These are phyloP conservation scores for Erythrophleum fordii DNA, from an alignment of 306 rosid species.

Conservation along the genomic window DNA sequence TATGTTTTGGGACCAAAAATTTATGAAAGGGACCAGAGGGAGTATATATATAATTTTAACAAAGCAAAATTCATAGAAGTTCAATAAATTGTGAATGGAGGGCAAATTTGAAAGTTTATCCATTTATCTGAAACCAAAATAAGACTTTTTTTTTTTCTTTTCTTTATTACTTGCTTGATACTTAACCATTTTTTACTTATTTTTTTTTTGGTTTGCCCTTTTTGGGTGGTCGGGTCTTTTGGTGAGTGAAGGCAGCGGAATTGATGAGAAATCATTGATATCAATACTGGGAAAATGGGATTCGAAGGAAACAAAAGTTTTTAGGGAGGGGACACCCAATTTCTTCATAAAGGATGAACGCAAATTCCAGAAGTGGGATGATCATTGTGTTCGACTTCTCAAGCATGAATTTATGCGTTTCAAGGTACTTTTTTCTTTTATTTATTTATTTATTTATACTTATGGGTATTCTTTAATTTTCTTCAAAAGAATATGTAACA, in stretches of 20 bases:
- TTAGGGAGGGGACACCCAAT: slow-evolving; percentile 60
- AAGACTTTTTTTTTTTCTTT: too few relatives aligned
- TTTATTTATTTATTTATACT: not conserved
- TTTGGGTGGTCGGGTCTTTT: too few relatives aligned
- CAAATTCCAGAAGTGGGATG: slow-evolving; percentile 73
- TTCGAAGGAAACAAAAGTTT: slow-evolving; percentile 54
- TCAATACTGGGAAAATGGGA: slow-evolving; percentile 76
- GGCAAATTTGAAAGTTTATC: too few relatives aligned
- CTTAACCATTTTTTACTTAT: not conserved
- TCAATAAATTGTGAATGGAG: too few relatives aligned
- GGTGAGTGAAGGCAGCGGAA: slow-evolving; percentile 67
- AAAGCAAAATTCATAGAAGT: too few relatives aligned
- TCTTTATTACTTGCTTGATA: not conserved
- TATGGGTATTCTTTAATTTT: too few relatives aligned
- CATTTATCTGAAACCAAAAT: too few relatives aligned
- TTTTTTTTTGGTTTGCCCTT: not conserved
- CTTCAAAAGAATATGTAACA: too few relatives aligned
- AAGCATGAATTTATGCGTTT: slow-evolving; percentile 86
- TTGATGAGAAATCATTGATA: slow-evolving; percentile 76
- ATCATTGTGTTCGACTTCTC: slow-evolving; percentile 60
- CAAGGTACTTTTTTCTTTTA: slow-evolving; percentile 49
- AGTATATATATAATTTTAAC: too few relatives aligned
- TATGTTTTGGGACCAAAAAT: too few relatives aligned
- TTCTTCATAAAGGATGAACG: slow-evolving; percentile 73
- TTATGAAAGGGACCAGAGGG: too few relatives aligned